Evolutionary conservation across 345 rosid genomes (phyloP).

Genomic region (Citrus unshiu): DNA sequence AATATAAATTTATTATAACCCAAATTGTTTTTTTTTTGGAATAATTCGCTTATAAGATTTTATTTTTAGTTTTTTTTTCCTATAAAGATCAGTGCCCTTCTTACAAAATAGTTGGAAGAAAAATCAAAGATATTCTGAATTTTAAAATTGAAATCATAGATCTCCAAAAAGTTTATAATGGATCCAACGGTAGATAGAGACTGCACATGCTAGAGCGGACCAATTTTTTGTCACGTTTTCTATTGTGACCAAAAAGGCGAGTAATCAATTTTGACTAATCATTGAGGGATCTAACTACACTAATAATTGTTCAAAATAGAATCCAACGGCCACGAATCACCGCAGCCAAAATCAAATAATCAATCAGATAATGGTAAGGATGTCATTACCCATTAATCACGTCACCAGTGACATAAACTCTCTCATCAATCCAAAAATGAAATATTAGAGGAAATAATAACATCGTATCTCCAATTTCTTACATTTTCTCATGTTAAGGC

Average conservation of each 20-base stretch:
- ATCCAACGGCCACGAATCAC: slow-evolving; percentile 11
- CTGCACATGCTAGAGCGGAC: neutral
- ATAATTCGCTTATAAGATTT: too few species aligned
- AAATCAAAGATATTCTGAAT: neutral
- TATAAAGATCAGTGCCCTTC: too few species aligned
- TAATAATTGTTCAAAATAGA: neutral
- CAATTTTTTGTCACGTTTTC: neutral
- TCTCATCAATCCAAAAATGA: too few species aligned
- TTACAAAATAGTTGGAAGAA: neutral
- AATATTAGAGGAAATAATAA: neutral
- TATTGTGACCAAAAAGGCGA: neutral
- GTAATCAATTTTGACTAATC: neutral
- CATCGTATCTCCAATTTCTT: neutral
- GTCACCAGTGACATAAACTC: neutral
- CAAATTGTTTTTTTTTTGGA: too few species aligned
- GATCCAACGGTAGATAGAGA: neutral
- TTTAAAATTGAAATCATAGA: neutral
- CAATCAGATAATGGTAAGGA: neutral
- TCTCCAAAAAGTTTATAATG: neutral
- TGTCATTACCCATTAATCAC: neutral
- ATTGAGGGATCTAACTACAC: neutral
- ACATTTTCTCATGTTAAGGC: neutral
- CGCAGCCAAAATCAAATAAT: neutral
- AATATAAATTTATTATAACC: too few species aligned
- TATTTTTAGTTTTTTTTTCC: too few species aligned